Evolutionary conservation across 208 protist species (phyloP).

Genomic region (Trypanosoma lewisi): DNA sequence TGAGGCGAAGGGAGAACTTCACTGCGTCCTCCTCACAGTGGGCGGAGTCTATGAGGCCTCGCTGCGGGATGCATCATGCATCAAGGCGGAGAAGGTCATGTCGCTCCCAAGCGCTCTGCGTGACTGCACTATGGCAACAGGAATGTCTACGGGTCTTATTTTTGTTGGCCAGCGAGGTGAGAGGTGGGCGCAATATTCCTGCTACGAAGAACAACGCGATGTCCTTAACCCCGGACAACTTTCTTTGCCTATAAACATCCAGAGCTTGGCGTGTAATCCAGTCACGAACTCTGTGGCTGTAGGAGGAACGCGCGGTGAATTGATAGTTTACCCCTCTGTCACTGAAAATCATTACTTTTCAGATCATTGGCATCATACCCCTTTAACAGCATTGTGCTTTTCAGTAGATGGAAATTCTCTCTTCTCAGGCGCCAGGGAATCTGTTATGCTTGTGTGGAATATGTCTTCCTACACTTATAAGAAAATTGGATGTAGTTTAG

Average conservation of each 20-base stretch:
- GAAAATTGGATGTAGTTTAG: slow-evolving; percentile 46
- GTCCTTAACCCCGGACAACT: slow-evolving; percentile 5
- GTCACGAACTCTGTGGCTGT: slow-evolving; percentile 44
- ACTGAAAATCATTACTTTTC: slow-evolving; percentile 67
- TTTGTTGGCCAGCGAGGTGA: slow-evolving; percentile 44
- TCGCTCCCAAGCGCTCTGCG: slow-evolving; percentile 26
- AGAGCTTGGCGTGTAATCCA: slow-evolving; percentile 66
- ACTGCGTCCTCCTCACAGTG: slow-evolving; percentile 62
- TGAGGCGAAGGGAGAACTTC: slow-evolving; percentile 39
- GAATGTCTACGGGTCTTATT: slow-evolving; percentile 58
- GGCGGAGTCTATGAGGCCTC: slow-evolving; percentile 48
- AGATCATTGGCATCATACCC: slow-evolving; percentile 90
- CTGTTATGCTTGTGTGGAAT: slow-evolving; percentile 70
- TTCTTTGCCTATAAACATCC: slow-evolving; percentile 39
- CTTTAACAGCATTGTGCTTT: slow-evolving; percentile 67
- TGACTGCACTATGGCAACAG: slow-evolving; percentile 44
- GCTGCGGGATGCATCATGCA: slow-evolving; percentile 20
- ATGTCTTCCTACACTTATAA: slow-evolving; percentile 56
- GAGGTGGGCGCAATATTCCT: slow-evolving; percentile 55
- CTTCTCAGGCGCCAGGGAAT: slow-evolving; percentile 67
- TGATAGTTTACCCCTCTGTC: slow-evolving; percentile 63
- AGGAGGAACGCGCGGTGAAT: slow-evolving; percentile 71
- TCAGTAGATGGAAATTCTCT: slow-evolving; percentile 73
- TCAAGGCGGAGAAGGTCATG: slow-evolving; percentile 34
- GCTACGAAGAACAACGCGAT: slow-evolving; percentile 12